Evolutionary conservation across 1,139 yeast genomes (phyloP).

Genomic region (Protomyces lactucae-debilis): DNA sequence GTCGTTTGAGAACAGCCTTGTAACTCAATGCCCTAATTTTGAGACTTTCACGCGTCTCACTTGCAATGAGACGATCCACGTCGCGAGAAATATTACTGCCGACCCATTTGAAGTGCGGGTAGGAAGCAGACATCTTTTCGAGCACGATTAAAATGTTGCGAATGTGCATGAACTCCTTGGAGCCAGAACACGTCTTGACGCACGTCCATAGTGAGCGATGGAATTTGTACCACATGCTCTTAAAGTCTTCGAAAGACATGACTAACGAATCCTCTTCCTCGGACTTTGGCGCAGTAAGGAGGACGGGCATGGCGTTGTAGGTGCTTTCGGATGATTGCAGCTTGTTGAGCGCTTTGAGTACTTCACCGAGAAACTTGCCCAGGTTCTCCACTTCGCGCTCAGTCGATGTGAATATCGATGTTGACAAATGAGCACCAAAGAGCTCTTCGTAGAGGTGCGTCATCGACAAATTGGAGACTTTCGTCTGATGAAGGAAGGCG

Average conservation of each 20-base stretch:
- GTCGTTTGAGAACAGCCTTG: conserved; percentile 27
- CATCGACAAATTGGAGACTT: conserved; percentile 47
- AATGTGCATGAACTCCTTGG: conserved; percentile 70
- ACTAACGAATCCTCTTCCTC: not conserved
- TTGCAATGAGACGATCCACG: conserved; percentile 48
- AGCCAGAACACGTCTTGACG: conserved; percentile 49
- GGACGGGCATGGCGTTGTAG: conserved; percentile 36
- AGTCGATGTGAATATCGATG: conserved; percentile 65
- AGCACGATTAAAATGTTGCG: conserved; percentile 75
- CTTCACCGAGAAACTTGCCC: conserved; percentile 64
- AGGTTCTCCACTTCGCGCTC: conserved; percentile 75
- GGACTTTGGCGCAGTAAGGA: conserved; percentile 26
- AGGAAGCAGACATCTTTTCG: conserved; percentile 59
- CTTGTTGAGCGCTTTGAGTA: conserved; percentile 47
- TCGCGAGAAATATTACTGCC: conserved; percentile 52
- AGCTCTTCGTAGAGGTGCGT: conserved; percentile 48
- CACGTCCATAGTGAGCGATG: conserved; percentile 51
- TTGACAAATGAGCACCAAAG: conserved; percentile 49
- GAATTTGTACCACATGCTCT: conserved; percentile 49
- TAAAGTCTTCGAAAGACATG: conserved; percentile 35
- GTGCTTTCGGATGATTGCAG: conserved; percentile 43
- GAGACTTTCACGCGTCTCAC: conserved; percentile 73
- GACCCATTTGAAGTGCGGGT: conserved; percentile 67
- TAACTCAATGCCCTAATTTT: conserved; percentile 43
- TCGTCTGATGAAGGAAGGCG: conserved; percentile 47